Base-by-base conservation (phyloP, 805 yeast species). In the Debaryomyces tyrocola region DNA sequence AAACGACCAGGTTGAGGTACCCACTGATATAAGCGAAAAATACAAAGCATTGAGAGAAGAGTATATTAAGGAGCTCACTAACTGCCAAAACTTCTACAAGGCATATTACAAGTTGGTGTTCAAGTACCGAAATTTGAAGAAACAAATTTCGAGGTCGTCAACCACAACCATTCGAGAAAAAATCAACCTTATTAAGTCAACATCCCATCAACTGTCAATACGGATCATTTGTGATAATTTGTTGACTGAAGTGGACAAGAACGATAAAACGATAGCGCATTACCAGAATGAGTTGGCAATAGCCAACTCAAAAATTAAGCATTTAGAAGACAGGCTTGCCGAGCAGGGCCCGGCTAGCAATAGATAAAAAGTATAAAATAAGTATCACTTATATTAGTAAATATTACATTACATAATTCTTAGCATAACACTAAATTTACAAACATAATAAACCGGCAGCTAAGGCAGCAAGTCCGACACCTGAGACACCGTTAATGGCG, bases 81-180 rank as follows among this genome's bases (percentile, higher is more conserved):
- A 54, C 18, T 58, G 62, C 15, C 62, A 60, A 47, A 45, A 45
- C 4, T 59, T 70, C 41, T 67, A 66, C 47, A 54, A 64, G 39
- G 63, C 65, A 8, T 70, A 69, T 49, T 53, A 63, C 33, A 56
- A 55, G 47, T 50, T 70, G 14, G 58, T 63, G 24, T 43, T 58
- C 31, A 66, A 66, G 46, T 67, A 69, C 45, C 51, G 60, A 12
- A 50, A 50, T 14, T 48, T 64, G 39, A 58, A 53, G 40, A 37
- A 35, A 8, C 47, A 37, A 21, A 39, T 49, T n/a, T 40, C 43
- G 17, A 46, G 38, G n/a, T 55, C 49, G 40, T 37, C 44, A 14
- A 17, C 47, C n/a, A 31, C 38, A n/a, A 38, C 41, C 3, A 35
- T 56, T 12, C 49, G 41, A 36, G 61, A 55, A 38, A 58, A 58